These are phyloP conservation scores for Pestalotiopsis sp. DNA, from an alignment of 2,329 filamentous ascomycete species.

Conservation along the genomic window DNA sequence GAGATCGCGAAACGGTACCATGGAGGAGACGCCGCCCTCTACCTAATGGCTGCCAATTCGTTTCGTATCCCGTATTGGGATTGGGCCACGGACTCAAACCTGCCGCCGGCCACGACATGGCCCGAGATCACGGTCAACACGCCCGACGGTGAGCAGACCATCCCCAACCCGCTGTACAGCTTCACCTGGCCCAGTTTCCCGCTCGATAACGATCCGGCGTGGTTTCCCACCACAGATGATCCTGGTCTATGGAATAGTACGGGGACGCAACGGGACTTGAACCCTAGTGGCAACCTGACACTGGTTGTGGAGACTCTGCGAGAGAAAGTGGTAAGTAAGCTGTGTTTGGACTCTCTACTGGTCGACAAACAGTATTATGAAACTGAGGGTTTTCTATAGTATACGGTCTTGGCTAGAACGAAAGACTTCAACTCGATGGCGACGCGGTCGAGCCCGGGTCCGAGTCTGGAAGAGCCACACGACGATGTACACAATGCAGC, in stretches of 20 bases:
- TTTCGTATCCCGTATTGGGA: slow-evolving; percentile 58
- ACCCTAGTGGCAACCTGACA: slow-evolving; percentile 32
- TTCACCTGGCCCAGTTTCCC: slow-evolving; percentile 50
- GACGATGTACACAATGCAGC: slow-evolving; percentile 43
- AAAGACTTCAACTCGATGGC: slow-evolving; percentile 42
- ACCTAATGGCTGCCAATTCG: slow-evolving; percentile 45
- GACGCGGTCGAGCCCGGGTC: slow-evolving; percentile 36
- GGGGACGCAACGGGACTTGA: slow-evolving; percentile 43
- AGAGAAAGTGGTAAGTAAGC: slow-evolving; percentile 40
- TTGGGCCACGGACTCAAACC: slow-evolving; percentile 46
- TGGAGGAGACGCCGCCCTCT: slow-evolving; percentile 33
- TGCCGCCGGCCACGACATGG: slow-evolving; percentile 43
- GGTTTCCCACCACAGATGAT: slow-evolving; percentile 37
- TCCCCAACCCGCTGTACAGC: slow-evolving; percentile 55
- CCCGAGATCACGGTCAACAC: slow-evolving; percentile 42
- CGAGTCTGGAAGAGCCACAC: slow-evolving; percentile 48
- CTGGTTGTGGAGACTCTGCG: slow-evolving; percentile 33
- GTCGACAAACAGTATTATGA: slow-evolving; percentile 2
- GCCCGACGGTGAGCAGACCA: slow-evolving; percentile 38
- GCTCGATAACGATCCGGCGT: slow-evolving; percentile 29
- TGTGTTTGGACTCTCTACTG: background rate
- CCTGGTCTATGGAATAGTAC: slow-evolving; percentile 30
- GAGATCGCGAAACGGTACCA: slow-evolving; percentile 48
- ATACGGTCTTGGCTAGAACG: slow-evolving; percentile 42
- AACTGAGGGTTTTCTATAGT: slow-evolving; percentile 30